These are phyloP conservation scores for Dictyostelium discoideum DNA, from an alignment of 78 protist species.

Conservation along the genomic window DNA sequence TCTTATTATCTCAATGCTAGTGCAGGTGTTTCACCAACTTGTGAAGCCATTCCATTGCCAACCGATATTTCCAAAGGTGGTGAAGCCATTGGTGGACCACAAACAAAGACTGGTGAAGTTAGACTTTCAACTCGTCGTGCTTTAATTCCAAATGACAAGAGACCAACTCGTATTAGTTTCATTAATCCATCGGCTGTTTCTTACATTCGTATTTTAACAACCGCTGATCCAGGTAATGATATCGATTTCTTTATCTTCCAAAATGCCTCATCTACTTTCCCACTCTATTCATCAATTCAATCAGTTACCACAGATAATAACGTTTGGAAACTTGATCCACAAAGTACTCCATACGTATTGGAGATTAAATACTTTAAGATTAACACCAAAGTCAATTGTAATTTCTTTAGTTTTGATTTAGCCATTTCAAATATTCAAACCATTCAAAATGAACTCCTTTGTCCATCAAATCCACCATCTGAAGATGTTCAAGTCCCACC, in stretches of 20 bases:
- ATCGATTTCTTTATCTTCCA: conserved; percentile 40
- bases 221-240: conserved; percentile 16
- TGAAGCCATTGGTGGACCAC: conserved; percentile 54
- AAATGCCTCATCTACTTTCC: not conserved
- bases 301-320: not conserved
- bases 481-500: conserved; percentile 70
- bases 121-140: not conserved
- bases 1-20: conserved; percentile 12
- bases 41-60: conserved; percentile 39
- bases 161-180: not conserved
- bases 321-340: conserved; percentile 42
- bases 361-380: conserved; percentile 11
- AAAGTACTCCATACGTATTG: conserved; percentile 17
- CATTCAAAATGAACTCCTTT: not conserved
- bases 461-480: conserved; percentile 38
- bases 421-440: not conserved
- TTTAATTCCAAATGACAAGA: not conserved
- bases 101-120: conserved; percentile 33
- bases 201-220: conserved; percentile 20
- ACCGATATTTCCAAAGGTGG: not conserved
- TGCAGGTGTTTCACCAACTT: not conserved
- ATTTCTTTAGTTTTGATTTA: conserved; percentile 25
- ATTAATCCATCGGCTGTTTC: not conserved
- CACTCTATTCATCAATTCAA: not conserved
- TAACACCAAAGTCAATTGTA: conserved; percentile 9